Conservation (phyloP, 192 early-diverging fungal genomes). For the Fimicolochytrium jonesii region DNA sequence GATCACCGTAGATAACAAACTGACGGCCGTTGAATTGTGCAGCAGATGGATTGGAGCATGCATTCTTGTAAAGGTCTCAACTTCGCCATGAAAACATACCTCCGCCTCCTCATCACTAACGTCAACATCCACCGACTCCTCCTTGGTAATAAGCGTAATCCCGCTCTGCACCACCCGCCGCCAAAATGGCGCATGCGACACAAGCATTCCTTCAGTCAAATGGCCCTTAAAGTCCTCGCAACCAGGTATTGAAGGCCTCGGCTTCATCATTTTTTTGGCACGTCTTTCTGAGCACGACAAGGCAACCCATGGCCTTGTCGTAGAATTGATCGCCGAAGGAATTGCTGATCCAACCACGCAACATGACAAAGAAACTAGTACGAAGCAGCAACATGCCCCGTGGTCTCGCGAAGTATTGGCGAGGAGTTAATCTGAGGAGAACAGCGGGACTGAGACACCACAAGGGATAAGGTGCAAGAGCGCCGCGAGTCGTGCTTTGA, state of each 20-base stretch:
- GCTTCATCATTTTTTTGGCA: constrained; percentile 32
- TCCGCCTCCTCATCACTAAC: constrained; percentile 44
- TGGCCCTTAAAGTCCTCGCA: constrained; percentile 42
- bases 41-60: too few relatives aligned
- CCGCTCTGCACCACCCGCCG: constrained; percentile 30
- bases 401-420: too few relatives aligned
- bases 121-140: constrained; percentile 36
- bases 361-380: too few relatives aligned
- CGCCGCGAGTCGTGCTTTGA: too few relatives aligned
- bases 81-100: too few relatives aligned
- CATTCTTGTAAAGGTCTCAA: too few relatives aligned
- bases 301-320: constrained; percentile 51
- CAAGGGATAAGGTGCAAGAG: too few relatives aligned
- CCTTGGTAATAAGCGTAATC: constrained; percentile 43
- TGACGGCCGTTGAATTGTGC: background rate
- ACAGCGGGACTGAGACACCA: too few relatives aligned
- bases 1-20: constrained; percentile 6
- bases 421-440: too few relatives aligned
- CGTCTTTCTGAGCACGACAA: constrained; percentile 41
- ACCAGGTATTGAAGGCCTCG: constrained; percentile 48
- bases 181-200: constrained; percentile 49
- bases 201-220: constrained; percentile 16
- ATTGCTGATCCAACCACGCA: too few relatives aligned
- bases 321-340: constrained; percentile 55
- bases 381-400: too few relatives aligned